Evolutionary conservation across 148 eudicot species (phyloP).

Genomic region (Silene conica): DNA sequence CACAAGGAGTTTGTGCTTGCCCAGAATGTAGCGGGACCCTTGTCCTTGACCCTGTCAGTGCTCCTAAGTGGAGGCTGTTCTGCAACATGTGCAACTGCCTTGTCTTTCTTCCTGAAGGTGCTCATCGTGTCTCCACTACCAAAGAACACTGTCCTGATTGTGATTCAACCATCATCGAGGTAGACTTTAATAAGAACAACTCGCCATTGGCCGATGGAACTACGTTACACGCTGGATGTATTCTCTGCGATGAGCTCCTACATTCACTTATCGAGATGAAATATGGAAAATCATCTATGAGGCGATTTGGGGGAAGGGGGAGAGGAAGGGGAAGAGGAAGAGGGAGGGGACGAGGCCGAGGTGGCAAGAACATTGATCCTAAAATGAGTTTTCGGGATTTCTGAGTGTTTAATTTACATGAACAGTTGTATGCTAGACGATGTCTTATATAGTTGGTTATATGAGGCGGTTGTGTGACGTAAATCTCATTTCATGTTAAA

Average conservation of each 20-base stretch:
- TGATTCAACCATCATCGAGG: constrained; percentile 73
- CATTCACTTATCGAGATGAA: constrained; percentile 86
- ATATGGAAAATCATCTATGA: constrained; percentile 70
- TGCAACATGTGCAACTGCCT: constrained; percentile 95
- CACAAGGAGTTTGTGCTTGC: constrained; percentile 95
- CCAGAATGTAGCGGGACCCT: constrained; percentile 92
- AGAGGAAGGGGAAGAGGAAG: constrained; percentile 65
- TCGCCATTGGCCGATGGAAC: constrained; percentile 77
- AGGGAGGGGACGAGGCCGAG: constrained; percentile 60
- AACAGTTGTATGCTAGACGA: background rate
- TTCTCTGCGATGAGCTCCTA: constrained; percentile 83
- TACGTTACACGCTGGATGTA: constrained; percentile 71
- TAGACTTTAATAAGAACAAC: constrained; percentile 86
- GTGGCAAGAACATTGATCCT: constrained; percentile 63
- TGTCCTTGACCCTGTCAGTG: constrained; percentile 87
- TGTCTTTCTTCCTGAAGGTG: constrained; percentile 79
- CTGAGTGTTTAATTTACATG: constrained; percentile 23
- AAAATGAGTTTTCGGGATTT: constrained; percentile 91
- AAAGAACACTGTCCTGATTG: constrained; percentile 72
- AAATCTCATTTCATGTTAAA: background rate
- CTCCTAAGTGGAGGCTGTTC: constrained; percentile 89
- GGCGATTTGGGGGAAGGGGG: constrained; percentile 49
- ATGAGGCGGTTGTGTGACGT: background rate
- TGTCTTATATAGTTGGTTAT: background rate
- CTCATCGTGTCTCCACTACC: constrained; percentile 83